phyloP scores from a whole-genome alignment of 192 early-diverging fungal species.

The Rhizophagus clarus region DNA sequence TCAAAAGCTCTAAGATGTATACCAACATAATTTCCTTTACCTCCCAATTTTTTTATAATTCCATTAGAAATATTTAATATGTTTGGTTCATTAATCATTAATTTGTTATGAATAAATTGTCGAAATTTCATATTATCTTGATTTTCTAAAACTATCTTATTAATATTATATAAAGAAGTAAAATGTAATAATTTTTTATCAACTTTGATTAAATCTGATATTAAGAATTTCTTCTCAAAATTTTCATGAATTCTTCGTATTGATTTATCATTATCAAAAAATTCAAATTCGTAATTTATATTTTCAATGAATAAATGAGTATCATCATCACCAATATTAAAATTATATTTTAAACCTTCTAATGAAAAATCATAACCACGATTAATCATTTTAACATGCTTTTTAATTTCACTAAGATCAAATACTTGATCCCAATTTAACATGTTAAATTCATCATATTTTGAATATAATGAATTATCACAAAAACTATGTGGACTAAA shows the following conservation, averaged over 20 bases:
- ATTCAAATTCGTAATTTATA: background rate
- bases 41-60: background rate
- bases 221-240: background rate
- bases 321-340: background rate
- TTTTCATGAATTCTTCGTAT: background rate
- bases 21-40: conserved; percentile 3
- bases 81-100: background rate
- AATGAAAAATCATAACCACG: background rate
- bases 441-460: background rate
- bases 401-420: background rate
- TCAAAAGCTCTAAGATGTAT: background rate
- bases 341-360: background rate
- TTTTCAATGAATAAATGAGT: background rate
- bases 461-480: background rate
- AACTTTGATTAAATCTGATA: background rate
- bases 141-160: background rate
- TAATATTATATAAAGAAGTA: background rate
- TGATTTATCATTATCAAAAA: background rate
- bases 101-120: background rate
- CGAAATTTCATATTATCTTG: background rate
- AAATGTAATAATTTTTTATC: conserved; percentile 4
- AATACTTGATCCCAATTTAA: background rate
- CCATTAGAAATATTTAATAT: background rate
- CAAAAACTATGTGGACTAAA: background rate
- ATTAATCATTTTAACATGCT: background rate